Percentiles rank a stretch among this genome's conserved stretches.
phyloP scores from a whole-genome alignment of 2,329 filamentous ascomycete species.

The Paracorniculantispora psalliotae region DNA sequence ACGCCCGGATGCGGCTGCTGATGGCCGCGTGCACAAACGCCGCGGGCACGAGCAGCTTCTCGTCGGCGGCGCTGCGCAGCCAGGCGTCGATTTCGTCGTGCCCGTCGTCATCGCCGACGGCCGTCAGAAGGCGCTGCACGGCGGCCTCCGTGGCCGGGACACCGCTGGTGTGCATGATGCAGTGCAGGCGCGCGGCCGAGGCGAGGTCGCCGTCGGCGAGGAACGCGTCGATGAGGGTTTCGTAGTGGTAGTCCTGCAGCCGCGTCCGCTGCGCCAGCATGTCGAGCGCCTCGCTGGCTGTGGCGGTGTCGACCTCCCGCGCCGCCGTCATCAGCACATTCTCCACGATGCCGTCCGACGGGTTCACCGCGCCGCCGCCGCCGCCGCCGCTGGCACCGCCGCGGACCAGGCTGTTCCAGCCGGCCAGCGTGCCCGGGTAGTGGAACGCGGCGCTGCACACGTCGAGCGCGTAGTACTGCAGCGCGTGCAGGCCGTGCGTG shows the following conservation, averaged over 20 bases:
- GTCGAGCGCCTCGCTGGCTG: slow-evolving; percentile 68
- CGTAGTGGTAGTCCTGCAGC: slow-evolving; percentile 68
- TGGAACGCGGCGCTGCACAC: slow-evolving; percentile 61
- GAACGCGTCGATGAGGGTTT: slow-evolving; percentile 71
- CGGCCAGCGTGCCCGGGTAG: slow-evolving; percentile 58
- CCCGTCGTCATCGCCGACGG: slow-evolving; percentile 31
- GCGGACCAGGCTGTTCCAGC: slow-evolving; percentile 68
- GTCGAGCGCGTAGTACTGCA: slow-evolving; percentile 73
- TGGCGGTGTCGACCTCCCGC: slow-evolving; percentile 57
- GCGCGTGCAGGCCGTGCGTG: slow-evolving; percentile 34
- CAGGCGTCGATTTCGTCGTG: background rate
- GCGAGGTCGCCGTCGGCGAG: slow-evolving; percentile 53
- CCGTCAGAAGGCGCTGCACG: background rate
- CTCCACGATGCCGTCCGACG: slow-evolving; percentile 57
- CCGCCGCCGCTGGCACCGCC: too few relatives aligned
- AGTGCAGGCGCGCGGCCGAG: slow-evolving; percentile 64
- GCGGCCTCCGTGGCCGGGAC: slow-evolving; percentile 1
- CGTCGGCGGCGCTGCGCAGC: background rate
- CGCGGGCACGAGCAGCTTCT: background rate
- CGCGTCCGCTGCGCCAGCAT: slow-evolving; percentile 33
- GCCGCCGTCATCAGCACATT: slow-evolving; percentile 70
- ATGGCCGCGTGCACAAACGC: slow-evolving; percentile 4
- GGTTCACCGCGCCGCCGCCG: slow-evolving; percentile 32
- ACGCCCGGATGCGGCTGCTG: background rate
- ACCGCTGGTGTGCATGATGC: slow-evolving; percentile 59